phyloP scores from a whole-genome alignment of 129 eudicot genomes.

The Flaveria trinervia region DNA sequence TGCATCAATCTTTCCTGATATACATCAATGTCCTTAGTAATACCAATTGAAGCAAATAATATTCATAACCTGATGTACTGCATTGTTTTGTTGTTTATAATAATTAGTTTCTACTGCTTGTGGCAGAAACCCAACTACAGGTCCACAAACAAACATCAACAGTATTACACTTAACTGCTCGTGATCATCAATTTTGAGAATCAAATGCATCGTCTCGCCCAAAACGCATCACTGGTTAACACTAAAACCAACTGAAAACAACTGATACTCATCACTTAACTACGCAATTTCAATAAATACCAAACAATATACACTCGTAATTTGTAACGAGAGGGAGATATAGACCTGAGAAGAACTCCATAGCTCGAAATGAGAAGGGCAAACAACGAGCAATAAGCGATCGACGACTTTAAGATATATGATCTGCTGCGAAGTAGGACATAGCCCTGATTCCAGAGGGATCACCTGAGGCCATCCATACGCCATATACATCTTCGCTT shows the following conservation, averaged over 20 bases:
- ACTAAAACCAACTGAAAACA: slow-evolving; percentile 2
- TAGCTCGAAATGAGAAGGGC: slow-evolving; percentile 91
- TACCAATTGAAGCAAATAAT: slow-evolving; percentile 6
- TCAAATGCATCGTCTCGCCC: slow-evolving; percentile 13
- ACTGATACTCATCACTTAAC: slow-evolving; percentile 8
- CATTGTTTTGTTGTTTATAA: background rate
- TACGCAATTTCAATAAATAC: background rate
- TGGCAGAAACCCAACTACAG: slow-evolving; percentile 5
- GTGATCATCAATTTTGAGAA: slow-evolving; percentile 14
- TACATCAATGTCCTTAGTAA: background rate
- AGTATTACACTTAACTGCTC: background rate
- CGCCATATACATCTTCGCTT: slow-evolving; percentile 85
- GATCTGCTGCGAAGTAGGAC: slow-evolving; percentile 68
- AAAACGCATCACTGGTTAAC: background rate
- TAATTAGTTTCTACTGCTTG: slow-evolving; percentile 19
- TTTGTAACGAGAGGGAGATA: background rate
- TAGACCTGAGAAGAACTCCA: slow-evolving; percentile 94
- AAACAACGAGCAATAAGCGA: slow-evolving; percentile 72
- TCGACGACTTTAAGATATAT: slow-evolving; percentile 69
- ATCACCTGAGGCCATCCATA: slow-evolving; percentile 99
- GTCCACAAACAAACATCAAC: slow-evolving; percentile 17
- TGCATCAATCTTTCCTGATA: background rate
- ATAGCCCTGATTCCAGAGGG: slow-evolving; percentile 70
- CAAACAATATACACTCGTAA: background rate
- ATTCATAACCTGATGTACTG: background rate